A percentile compares a stretch with the other conserved stretches of the same genome.
These are phyloP conservation scores for Fusarium compactum DNA, from an alignment of 2,329 filamentous ascomycete species.

Conservation along the genomic window DNA sequence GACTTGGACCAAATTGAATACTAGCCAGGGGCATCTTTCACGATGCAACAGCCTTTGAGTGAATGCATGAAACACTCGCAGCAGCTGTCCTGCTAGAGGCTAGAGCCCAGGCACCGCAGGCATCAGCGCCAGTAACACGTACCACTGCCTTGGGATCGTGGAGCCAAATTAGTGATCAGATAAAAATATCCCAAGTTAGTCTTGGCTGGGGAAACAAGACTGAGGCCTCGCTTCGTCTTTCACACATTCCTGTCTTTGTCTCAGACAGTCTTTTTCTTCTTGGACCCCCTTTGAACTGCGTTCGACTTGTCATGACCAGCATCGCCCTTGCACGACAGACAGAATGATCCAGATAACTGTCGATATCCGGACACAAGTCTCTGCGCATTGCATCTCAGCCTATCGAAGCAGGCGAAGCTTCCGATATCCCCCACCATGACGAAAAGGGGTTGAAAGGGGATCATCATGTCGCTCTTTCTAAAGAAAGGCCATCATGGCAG, in stretches of 20 bases:
- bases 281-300: constrained; percentile 11
- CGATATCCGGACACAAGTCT: constrained; percentile 35
- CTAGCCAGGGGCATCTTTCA: constrained; percentile 29
- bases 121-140: constrained; percentile 29
- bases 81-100: constrained; percentile 28
- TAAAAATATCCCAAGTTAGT: constrained; percentile 26
- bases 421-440: constrained; percentile 12
- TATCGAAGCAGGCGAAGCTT: constrained; percentile 32
- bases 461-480: constrained; percentile 19
- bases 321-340: constrained; percentile 33
- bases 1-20: not conserved
- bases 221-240: constrained; percentile 31
- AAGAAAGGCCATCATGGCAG: constrained; percentile 25
- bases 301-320: constrained; percentile 35
- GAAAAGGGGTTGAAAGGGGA: constrained; percentile 23
- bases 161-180: constrained; percentile 14
- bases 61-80: constrained; percentile 41
- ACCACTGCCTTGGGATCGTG: constrained; percentile 38
- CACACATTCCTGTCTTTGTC: constrained; percentile 36
- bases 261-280: constrained; percentile 18
- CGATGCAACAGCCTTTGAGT: constrained; percentile 29
- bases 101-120: constrained; percentile 26
- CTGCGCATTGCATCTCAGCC: constrained; percentile 22
- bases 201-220: constrained; percentile 10
- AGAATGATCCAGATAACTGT: constrained; percentile 23